phyloP scores from a whole-genome alignment of 495 filamentous ascomycete genomes.

The Entonaema liquescens region DNA sequence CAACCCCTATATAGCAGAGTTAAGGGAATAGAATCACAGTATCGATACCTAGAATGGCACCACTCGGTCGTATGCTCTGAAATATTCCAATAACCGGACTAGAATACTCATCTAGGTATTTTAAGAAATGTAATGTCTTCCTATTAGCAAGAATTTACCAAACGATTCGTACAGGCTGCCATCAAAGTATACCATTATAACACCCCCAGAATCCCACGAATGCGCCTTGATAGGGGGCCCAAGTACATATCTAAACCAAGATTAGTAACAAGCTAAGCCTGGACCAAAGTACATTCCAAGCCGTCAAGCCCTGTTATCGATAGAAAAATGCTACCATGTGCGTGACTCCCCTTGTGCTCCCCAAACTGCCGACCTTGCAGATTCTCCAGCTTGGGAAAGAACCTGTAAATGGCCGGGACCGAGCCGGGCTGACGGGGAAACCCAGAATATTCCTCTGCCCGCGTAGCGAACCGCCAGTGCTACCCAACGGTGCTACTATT shows the following conservation, averaged over 20 bases:
- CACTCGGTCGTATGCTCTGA: too few relatives aligned
- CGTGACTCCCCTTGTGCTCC: neutral
- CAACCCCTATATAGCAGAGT: neutral
- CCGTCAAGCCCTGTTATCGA: neutral
- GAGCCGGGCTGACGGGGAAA: constrained; percentile 1
- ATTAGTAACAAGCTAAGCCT: neutral
- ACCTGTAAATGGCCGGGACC: constrained; percentile 34
- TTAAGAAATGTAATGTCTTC: neutral
- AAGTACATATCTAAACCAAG: neutral
- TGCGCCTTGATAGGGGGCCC: neutral
- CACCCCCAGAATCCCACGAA: neutral
- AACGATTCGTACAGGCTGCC: neutral
- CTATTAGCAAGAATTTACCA: neutral
- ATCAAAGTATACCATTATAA: neutral
- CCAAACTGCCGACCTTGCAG: constrained; percentile 8
- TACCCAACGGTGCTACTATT: constrained; percentile 26
- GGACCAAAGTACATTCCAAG: neutral
- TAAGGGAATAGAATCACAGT: neutral
- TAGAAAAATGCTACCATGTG: constrained; percentile 23
- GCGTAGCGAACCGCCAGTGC: constrained; percentile 9
- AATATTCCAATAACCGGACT: neutral
- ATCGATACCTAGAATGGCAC: too few relatives aligned
- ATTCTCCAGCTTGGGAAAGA: constrained; percentile 14
- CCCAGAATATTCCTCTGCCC: neutral
- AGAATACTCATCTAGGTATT: neutral